These are phyloP conservation scores for Acacia concinna DNA, from an alignment of 331 rosid genomes.

Conservation along the genomic window DNA sequence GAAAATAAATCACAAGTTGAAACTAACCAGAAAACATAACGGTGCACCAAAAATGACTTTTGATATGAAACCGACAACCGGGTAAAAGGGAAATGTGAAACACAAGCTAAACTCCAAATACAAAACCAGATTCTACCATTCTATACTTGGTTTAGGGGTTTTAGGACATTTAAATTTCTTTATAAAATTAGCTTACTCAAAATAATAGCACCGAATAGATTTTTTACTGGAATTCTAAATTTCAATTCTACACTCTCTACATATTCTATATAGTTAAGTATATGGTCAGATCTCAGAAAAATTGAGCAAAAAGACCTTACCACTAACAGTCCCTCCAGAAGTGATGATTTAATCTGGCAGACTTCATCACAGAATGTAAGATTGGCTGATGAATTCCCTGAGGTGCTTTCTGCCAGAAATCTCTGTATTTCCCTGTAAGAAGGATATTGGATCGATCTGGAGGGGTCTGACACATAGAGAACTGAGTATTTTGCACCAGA, in stretches of 20 bases:
- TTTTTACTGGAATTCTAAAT: background rate
- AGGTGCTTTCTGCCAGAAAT: constrained; percentile 73
- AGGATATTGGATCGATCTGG: constrained; percentile 61
- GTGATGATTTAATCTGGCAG: constrained; percentile 87
- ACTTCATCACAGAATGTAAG: constrained; percentile 65
- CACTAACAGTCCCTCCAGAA: constrained; percentile 87
- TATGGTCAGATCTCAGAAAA: background rate
- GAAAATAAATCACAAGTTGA: background rate
- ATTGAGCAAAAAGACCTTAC: constrained; percentile 55
- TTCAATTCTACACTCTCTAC: background rate
- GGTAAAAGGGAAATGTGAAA: background rate
- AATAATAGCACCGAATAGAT: background rate
- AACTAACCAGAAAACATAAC: background rate
- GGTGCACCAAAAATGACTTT: background rate
- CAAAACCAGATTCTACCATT: background rate
- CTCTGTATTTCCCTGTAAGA: constrained; percentile 71
- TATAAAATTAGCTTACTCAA: background rate
- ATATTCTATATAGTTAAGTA: no score
- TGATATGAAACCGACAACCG: constrained; percentile 6
- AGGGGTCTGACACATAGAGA: constrained; percentile 84
- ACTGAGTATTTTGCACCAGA: constrained; percentile 83
- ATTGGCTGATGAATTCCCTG: constrained; percentile 50
- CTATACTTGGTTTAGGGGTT: background rate
- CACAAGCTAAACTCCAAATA: background rate
- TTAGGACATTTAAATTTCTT: background rate